Conservation (phyloP, 2,329 filamentous ascomycete species). For the Colletotrichum tabaci region DNA sequence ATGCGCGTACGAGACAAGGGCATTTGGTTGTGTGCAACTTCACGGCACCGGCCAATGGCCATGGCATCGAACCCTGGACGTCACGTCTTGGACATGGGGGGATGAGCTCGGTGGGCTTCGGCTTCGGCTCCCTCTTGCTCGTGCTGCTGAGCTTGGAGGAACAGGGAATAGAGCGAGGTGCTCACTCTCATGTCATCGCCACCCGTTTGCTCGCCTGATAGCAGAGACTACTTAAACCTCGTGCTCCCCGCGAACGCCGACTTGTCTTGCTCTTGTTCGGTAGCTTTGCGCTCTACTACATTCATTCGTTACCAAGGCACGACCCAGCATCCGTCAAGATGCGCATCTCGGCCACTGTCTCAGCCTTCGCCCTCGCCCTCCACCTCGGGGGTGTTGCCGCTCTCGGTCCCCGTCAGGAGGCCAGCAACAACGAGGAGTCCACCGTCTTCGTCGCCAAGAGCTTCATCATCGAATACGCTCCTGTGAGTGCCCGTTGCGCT, state of each 20-base stretch:
- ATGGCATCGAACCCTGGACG: conserved; percentile 9
- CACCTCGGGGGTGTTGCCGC: conserved; percentile 36
- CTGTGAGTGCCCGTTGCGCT: conserved; percentile 41
- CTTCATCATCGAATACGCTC: conserved; percentile 46
- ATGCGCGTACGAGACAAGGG: conserved; percentile 16
- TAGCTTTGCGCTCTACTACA: conserved; percentile 32
- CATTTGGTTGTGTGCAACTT: conserved; percentile 19
- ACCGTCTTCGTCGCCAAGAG: conserved; percentile 40
- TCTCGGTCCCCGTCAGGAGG: conserved; percentile 23
- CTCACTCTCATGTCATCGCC: conserved; percentile 14
- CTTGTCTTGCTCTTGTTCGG: background rate
- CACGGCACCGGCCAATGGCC: background rate
- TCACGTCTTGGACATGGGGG: conserved; percentile 26
- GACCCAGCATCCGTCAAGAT: conserved; percentile 32
- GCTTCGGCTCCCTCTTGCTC: conserved; percentile 6
- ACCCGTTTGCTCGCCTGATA: background rate
- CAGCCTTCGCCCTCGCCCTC: conserved; percentile 34
- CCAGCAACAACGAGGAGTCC: background rate
- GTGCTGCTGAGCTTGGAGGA: background rate
- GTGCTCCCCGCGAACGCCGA: background rate
- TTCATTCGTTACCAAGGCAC: conserved; percentile 20
- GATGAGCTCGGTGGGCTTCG: conserved; percentile 12
- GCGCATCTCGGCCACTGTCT: conserved; percentile 40
- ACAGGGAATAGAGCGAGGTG: background rate
- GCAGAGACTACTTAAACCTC: conserved; percentile 25